Conservation (phyloP, 1,284 basidiomycete genomes). For the Agaricales sp. region DNA sequence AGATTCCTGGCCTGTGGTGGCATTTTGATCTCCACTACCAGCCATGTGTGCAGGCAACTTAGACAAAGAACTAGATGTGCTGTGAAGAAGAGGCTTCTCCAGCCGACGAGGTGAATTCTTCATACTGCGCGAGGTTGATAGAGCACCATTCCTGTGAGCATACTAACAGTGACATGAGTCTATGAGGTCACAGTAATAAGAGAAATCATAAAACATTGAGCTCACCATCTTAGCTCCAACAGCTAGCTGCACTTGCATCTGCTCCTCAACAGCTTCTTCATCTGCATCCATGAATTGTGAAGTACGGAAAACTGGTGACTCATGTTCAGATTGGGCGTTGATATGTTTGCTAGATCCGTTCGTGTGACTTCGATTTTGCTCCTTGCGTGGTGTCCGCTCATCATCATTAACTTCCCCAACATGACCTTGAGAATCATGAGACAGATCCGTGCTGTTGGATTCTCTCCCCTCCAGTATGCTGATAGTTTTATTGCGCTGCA, state of each 20-base stretch:
- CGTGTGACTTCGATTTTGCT: not conserved
- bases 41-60: too few relatives aligned
- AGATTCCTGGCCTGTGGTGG: too few relatives aligned
- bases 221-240: constrained; percentile 64
- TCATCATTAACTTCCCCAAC: constrained; percentile 30
- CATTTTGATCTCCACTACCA: too few relatives aligned
- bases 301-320: constrained; percentile 24
- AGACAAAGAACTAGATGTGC: constrained; percentile 29
- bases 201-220: constrained; percentile 8
- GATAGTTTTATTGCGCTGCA: constrained; percentile 81
- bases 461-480: constrained; percentile 73
- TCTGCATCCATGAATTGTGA: constrained; percentile 91
- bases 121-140: constrained; percentile 55
- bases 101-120: constrained; percentile 52
- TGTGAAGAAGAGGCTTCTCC: constrained; percentile 29
- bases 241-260: constrained; percentile 74
- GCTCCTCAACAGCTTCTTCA: constrained; percentile 75
- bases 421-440: constrained; percentile 22
- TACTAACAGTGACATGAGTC: constrained; percentile 34
- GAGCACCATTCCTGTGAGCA: constrained; percentile 36
- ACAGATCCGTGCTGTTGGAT: constrained; percentile 20
- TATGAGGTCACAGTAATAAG: constrained; percentile 6
- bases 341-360: constrained; percentile 24
- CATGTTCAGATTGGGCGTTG: constrained; percentile 34
- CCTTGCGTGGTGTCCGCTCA: constrained; percentile 23